Evolutionary conservation across 768 basidiomycete species (phyloP).

Genomic region (Tylopilus felleus): DNA sequence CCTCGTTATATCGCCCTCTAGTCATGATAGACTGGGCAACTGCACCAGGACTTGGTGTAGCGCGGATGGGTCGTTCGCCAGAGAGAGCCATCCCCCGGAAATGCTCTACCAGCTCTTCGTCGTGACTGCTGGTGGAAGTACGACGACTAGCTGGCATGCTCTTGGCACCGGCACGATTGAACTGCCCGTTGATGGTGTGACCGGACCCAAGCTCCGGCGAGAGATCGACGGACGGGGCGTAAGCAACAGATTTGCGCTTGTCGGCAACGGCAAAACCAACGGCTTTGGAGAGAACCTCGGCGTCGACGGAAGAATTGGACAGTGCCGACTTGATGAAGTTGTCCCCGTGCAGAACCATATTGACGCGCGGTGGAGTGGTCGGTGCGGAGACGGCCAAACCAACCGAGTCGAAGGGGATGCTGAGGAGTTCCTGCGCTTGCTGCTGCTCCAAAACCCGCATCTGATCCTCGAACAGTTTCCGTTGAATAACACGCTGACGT

Average conservation of each 20-base stretch:
- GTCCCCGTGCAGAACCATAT: conserved; percentile 63
- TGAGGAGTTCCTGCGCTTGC: conserved; percentile 83
- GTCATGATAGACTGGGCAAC: conserved; percentile 52
- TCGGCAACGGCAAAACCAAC: conserved; percentile 64
- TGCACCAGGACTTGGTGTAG: conserved; percentile 53
- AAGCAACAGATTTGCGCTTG: conserved; percentile 86
- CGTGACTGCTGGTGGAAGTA: conserved; percentile 83
- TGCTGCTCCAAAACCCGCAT: conserved; percentile 92
- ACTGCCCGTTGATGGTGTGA: conserved; percentile 48
- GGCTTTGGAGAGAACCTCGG: conserved; percentile 62
- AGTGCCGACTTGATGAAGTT: conserved; percentile 40
- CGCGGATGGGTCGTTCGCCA: conserved; percentile 55
- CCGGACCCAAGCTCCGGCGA: conserved; percentile 61
- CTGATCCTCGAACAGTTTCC: conserved; percentile 93
- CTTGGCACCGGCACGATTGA: conserved; percentile 74
- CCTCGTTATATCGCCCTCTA: conserved; percentile 53
- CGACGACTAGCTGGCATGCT: conserved; percentile 92
- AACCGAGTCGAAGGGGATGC: conserved; percentile 63
- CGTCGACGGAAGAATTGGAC: conserved; percentile 53
- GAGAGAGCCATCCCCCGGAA: conserved; percentile 68
- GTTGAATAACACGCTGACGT: conserved; percentile 80
- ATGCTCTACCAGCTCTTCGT: conserved; percentile 76
- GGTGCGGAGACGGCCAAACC: conserved; percentile 82
- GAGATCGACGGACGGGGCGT: conserved; percentile 72
- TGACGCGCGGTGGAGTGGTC: conserved; percentile 82